Evolutionary conservation across 2,329 filamentous ascomycete species (phyloP), one percentile per base, ranked within the genome.

Genomic region (Monosporascus sp.): DNA sequence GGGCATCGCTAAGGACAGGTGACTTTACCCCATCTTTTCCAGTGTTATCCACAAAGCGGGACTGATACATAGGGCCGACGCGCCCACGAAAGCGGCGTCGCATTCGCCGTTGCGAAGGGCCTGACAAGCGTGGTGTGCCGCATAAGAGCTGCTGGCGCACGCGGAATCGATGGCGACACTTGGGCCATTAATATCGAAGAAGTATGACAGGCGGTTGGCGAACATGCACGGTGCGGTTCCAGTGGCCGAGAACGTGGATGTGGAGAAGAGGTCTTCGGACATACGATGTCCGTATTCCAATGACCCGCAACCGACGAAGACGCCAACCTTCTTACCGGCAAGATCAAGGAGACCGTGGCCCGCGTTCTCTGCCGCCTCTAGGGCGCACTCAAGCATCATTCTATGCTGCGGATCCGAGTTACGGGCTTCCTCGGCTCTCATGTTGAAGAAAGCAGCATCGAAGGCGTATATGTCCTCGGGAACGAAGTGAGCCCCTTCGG

Each of bases 181-280:
- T 2, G 55, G 52, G 2, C 54, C 54, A 16, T 41, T 44, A 5
- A 56, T 24, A 40, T 52, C 54, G 19, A 56, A 52, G 34, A 56
- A 56, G 40, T 56, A 53, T 7, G 54, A 56, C 5, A 56, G 14
- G 24, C 54, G 51, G 41, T 56, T 56, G 26, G 54, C 48, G n/a
- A 49, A 50, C 54, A 56, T 56, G 48, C 51, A 53, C 7, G 54
- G 47, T n/a, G 54, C 54, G 24, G 31, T 37, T 16, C 54, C 54
- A 24, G 19, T 9, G 22, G 41, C 41, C 19, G 50, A 27, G 7
- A 47, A 52, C 5, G 43, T 52, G 17, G 45, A 19, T n/a, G 45
- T 38, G 1, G 44, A 22, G n/a, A 46, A 48, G 4, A 20, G 26
- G 22, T 52, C 50, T 5, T 52, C 50, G 4, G 43, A 19, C 5